A percentile compares a stretch with the other conserved stretches of the same genome.
phyloP scores from a whole-genome alignment of 1,284 basidiomycete genomes.

The Clitocybe nebularis region DNA sequence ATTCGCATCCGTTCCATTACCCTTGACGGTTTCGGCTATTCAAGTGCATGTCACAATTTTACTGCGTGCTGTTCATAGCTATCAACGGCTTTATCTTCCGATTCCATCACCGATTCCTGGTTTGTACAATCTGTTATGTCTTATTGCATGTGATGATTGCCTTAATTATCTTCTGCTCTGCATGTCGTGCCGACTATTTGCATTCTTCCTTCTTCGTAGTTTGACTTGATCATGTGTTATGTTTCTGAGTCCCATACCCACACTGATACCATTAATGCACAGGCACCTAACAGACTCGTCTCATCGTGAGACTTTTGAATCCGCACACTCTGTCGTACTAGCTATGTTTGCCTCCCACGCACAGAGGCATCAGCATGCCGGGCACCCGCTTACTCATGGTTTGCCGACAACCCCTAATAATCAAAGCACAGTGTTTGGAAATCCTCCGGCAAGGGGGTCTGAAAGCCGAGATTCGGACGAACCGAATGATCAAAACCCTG shows the following conservation, averaged over 20 bases:
- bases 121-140: no score
- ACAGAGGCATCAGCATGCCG: slow-evolving; percentile 28
- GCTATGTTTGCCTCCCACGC: slow-evolving; percentile 62
- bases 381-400: slow-evolving; percentile 4
- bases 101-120: no score
- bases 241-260: slow-evolving; percentile 3
- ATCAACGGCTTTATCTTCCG: no score
- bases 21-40: no score
- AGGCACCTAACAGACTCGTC: slow-evolving; percentile 54
- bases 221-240: neutral
- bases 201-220: no score
- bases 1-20: no score
- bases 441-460: slow-evolving; percentile 6
- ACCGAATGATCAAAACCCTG: neutral
- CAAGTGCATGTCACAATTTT: no score
- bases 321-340: slow-evolving; percentile 70
- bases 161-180: no score
- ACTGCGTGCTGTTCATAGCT: no score
- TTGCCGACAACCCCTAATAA: slow-evolving; percentile 8
- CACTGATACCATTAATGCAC: slow-evolving; percentile 13
- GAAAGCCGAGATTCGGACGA: slow-evolving; percentile 2
- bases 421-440: slow-evolving; percentile 9
- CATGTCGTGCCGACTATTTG: no score
- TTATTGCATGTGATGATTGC: no score
- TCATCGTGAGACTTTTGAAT: slow-evolving; percentile 68